Base-by-base conservation (phyloP, 2,329 filamentous ascomycete species). In the Dactylellina leptospora region DNA sequence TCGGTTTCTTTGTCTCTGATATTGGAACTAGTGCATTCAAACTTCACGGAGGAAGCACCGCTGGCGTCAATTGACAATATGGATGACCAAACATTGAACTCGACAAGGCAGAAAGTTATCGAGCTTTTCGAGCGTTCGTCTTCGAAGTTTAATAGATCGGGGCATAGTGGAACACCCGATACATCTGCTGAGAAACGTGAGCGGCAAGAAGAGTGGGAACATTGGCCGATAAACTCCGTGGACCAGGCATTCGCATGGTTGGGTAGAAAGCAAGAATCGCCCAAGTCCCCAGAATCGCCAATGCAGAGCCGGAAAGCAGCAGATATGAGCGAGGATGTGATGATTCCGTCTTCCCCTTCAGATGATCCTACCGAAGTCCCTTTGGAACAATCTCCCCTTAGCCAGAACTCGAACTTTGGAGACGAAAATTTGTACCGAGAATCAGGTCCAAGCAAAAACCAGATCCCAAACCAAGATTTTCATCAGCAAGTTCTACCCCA, bases 131-230 rank as follows among this genome's bases (percentile, higher is more conserved):
- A 60, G 22, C 3, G 23, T 6, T 54, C 54, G 10, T 47, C 63
- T 16, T 33, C 56, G 20, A 60, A 45, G 16, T 30, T 25, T 8
- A 44, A 23, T 23, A 36, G 18, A 16, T 38, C 51, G n/a, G 50
- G 33, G 10, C 27, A 44, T 18, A 38, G 36, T 23, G 47, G 54
- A 38, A 59, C 28, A 13, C 53, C 53, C 23, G 63, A 69, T 54
- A 50, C 45, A 16, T 69, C 54, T 3, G 36, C 54, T 2, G 63
- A 69, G 44, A 69, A 69, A 38, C 63, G 63, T 4, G 63, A 60
- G 28, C 54, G 56, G n/a, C 63, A 69, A 13, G 55, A 48, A 13
- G 63, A 69, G 42, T 69, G 63, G 63, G 54, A 69, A 33, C 23
- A 13, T 16, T 69, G 54, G 55, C 63, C 54, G 23, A 47, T 69